phyloP scores from a whole-genome alignment of 768 basidiomycete genomes.

The Collybia sordida region DNA sequence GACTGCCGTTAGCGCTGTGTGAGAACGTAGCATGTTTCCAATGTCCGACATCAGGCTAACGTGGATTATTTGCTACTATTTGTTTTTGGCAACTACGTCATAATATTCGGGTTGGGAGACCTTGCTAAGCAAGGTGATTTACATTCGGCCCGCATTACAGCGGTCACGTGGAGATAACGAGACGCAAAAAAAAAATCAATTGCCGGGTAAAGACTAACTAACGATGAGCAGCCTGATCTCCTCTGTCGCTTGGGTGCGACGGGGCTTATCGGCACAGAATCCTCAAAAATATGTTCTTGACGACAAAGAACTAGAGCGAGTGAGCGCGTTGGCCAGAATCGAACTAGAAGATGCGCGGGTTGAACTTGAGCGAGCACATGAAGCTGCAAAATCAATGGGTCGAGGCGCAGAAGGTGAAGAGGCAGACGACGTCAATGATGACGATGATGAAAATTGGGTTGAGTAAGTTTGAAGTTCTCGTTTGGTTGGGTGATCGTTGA shows the following conservation, averaged over 20 bases:
- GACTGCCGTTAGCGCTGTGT: too few species aligned
- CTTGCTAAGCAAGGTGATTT: too few species aligned
- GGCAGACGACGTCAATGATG: slow-evolving; percentile 56
- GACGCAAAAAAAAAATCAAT: too few species aligned
- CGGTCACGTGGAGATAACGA: slow-evolving; percentile 14
- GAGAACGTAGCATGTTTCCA: too few species aligned
- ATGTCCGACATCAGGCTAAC: too few species aligned
- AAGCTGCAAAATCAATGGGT: slow-evolving; percentile 72
- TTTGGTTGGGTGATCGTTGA: slow-evolving; percentile 8
- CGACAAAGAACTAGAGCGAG: slow-evolving; percentile 85
- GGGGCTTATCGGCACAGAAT: slow-evolving; percentile 71
- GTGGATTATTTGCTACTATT: too few species aligned
- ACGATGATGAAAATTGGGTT: slow-evolving; percentile 70
- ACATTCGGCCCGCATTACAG: background rate
- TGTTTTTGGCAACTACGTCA: too few species aligned
- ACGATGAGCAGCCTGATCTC: slow-evolving; percentile 77
- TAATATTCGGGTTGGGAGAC: too few species aligned
- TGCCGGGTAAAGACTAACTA: background rate
- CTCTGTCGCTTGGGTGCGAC: slow-evolving; percentile 75
- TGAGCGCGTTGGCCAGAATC: slow-evolving; percentile 82
- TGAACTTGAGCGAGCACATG: slow-evolving; percentile 81
- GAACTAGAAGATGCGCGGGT: slow-evolving; percentile 88
- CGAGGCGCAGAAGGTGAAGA: slow-evolving; percentile 65
- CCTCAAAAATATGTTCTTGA: slow-evolving; percentile 90
- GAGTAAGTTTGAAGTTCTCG: slow-evolving; percentile 62